phyloP scores from a whole-genome alignment of 2,329 filamentous ascomycete species.

The Diaporthe velutina region DNA sequence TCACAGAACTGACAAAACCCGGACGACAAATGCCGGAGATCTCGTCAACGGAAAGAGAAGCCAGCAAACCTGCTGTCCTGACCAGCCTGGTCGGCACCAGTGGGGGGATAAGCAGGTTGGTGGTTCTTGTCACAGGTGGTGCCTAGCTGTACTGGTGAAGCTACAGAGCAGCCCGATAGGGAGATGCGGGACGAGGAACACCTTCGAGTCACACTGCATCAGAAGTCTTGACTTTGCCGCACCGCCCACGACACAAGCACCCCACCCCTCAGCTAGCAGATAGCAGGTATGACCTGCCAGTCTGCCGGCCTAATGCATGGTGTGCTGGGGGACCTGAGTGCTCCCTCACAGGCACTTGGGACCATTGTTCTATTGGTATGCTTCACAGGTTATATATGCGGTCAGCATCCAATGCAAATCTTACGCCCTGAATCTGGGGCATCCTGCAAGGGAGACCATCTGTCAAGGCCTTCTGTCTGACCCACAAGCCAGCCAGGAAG shows the following conservation, averaged over 20 bases:
- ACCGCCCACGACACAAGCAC: background rate
- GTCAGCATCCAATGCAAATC: constrained; percentile 20
- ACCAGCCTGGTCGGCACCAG: background rate
- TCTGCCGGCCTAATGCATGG: background rate
- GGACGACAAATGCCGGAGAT: background rate
- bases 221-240: background rate
- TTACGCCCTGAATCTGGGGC: background rate
- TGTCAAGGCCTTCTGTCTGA: background rate
- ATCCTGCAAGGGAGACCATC: constrained; percentile 9
- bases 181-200: background rate
- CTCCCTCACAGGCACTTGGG: background rate
- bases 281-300: background rate
- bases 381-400: background rate
- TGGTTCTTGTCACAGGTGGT: background rate
- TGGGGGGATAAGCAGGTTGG: background rate
- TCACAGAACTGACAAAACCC: background rate
- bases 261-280: background rate
- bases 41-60: background rate
- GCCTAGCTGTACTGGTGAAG: background rate
- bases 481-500: background rate
- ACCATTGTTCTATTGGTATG: background rate
- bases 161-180: background rate
- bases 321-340: background rate
- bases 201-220: background rate
- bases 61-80: background rate